Evolutionary conservation across 768 basidiomycete species (phyloP), one percentile per base, ranked within the genome.

Genomic region (Kwoniella bestiolae): DNA sequence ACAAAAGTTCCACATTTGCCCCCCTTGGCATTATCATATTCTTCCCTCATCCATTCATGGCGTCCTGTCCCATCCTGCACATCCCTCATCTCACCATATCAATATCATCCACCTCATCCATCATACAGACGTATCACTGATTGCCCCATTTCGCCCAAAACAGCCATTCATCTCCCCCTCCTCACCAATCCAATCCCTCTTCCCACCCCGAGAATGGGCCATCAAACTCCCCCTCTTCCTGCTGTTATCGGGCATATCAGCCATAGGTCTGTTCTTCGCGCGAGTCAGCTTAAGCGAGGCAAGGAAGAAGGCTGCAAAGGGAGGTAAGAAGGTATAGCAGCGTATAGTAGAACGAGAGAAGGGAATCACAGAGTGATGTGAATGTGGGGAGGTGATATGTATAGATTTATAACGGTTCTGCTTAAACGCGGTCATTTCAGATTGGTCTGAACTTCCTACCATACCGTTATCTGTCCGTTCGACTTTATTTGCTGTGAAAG

Each of bases 131-230:
- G n/a, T n/a, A n/a, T n/a, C n/a, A n/a, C n/a, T n/a, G n/a, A n/a
- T n/a, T 26, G 31, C 57, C 18, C 41, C 26, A 49, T 56, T 11
- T 26, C 38, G 47, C 51, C 12, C n/a, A 32, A 53, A 56, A 63
- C 52, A 83, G 83, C 94, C 94, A 5, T 92, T 96, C 84, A 87
- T 96, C 67, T 88, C 91, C 63, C 67, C 84, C 1, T 85, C 87
- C 2, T 92, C 87, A 73, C 86, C 88, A 21, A 83, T 95, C 31
- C 91, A 94, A 68, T 70, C 76, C 46, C 88, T 86, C 82, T 97
- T 98, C 79, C 95, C 92, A 0, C 78, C 91, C 5, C 85, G 94
- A 53, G 92, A 96, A 83, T 97, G 94, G 92, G 94, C 92, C 9
- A 84, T 97, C 55, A 87, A 90, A 21, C 79, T 97, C 50, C 94